A percentile compares a stretch with the other conserved stretches of the same genome.
Conservation (phyloP, 208 protist species). For the Leishmania braziliensis region DNA sequence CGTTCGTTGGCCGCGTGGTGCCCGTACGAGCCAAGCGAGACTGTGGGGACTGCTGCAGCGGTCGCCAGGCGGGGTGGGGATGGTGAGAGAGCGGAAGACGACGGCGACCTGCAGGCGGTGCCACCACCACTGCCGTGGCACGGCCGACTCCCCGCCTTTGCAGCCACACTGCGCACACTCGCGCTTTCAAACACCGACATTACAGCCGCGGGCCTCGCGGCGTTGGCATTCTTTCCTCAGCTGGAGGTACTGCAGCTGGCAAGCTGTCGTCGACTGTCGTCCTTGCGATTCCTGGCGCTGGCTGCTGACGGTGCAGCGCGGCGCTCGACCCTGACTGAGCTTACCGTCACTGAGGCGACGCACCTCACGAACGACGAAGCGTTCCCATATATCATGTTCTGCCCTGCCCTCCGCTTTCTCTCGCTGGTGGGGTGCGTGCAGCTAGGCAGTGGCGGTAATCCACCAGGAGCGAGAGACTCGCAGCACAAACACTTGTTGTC, state of each 20-base stretch:
- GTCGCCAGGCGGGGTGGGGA: background rate
- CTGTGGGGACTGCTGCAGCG: conserved; percentile 7
- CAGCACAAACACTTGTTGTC: background rate
- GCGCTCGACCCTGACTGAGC: conserved; percentile 24
- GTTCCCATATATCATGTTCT: conserved; percentile 30
- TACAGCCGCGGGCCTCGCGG: conserved; percentile 30
- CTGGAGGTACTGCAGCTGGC: conserved; percentile 42
- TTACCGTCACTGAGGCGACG: conserved; percentile 38
- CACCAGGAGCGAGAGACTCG: background rate
- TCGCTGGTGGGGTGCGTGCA: conserved; percentile 34
- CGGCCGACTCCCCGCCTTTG: conserved; percentile 30
- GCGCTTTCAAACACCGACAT: conserved; percentile 51
- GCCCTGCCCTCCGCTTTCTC: conserved; percentile 28
- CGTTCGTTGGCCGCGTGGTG: conserved; percentile 34
- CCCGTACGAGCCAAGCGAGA: background rate
- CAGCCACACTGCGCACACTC: conserved; percentile 37
- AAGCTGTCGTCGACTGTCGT: conserved; percentile 31
- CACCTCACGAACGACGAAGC: conserved; percentile 24
- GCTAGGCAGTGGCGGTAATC: conserved; percentile 8
- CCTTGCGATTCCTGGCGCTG: conserved; percentile 38
- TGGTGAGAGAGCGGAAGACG: background rate
- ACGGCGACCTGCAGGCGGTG: background rate
- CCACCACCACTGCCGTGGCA: background rate
- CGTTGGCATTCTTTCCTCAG: conserved; percentile 36
- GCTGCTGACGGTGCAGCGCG: background rate